Base-by-base conservation (phyloP, 176 grass and related monocot species). In the Coix lacrymajobi region DNA sequence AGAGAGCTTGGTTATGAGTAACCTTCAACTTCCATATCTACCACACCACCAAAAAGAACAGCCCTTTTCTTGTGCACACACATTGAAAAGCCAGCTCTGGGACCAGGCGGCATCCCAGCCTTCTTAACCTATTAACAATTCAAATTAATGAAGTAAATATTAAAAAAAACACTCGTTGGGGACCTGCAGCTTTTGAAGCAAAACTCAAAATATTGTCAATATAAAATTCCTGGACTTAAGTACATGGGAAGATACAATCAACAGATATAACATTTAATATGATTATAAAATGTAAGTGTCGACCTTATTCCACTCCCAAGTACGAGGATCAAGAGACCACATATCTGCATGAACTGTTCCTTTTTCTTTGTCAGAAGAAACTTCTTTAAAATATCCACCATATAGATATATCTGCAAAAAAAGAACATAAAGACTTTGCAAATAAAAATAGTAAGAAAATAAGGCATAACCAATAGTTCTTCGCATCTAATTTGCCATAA, bases 291-390 rank as follows among this genome's bases (percentile, higher is more conserved):
- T 82, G 39, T 84, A 77, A 84, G 54, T 83, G 20, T 52, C 39
- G 64, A 98, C 96, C 96, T 94, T 98, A 77, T 91, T 98, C 96
- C 96, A 98, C 82, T 95, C 96, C 96, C 96, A 98, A 74, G 85
- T 95, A 65, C 88, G 92, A 86, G 96, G 90, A 89, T 98, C 96
- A 84, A 98, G 96, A 58, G 88, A 91, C 96, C 92, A 98, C 82
- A 91, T 86, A 61, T 98, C 96, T 79, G 96, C 94, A 92, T 98
- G 92, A 67, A 98, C 92, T 84, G 90, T 93, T 76, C 96, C 96
- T 90, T 95, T 98, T 91, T 98, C 96, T 93, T 95, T 95, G 66
- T 98, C 92, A 77, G 92, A 82, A 74, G 81, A 88, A 79, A 95
- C 85, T 88, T 98, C 95, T 92, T 98, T 98, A 61, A 91, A 98